Evolutionary conservation across 1,284 basidiomycete genomes (phyloP), one percentile per base, ranked within the genome.

Genomic region (Malassezia pachydermatis): DNA sequence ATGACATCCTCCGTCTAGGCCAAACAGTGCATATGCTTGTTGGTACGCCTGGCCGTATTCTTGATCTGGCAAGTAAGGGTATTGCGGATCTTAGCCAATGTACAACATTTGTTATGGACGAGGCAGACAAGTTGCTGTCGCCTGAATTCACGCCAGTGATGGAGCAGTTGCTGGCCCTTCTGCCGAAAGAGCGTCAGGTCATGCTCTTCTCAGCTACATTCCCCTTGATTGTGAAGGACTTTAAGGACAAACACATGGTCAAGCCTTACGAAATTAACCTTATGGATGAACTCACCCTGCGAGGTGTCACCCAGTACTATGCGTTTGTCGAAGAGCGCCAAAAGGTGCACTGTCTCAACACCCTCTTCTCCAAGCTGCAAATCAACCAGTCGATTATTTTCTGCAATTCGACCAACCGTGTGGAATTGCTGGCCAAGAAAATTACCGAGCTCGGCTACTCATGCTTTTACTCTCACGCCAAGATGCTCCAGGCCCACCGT

Each of bases 381-480:
- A 96, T 96, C 79, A 96, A 96, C 76, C 90, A 96, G 77, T 94
- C 89, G 52, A 96, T 96, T 76, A 96, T 96, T 72, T 96, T 96
- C 76, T 96, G 92, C 76, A 96, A 96, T 78, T 95, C 90, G 55
- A 98, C 92, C 65, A 95, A 95, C 77, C 89, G 92, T 57, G 92
- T 98, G 75, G 92, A 98, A 75, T 83, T 98, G 39, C 80, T 98
- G 55, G 94, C 94, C 57, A 95, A 96, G 77, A 98, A 98, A 76
- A 88, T 98, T 63, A 98, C 92, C 16, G 92, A 98, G 69, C 83
- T 96, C 45, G 94, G 94, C 62, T 98, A 98, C 75, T 96, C 90
- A 41, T 98, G 94, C 78, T 98, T 98, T 81, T 98, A 95, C 79
- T 96, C 92, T 48, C 92, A 98, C 73, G 94, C 92, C 45, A 94